A percentile compares a stretch with the other conserved stretches of the same genome.
These are phyloP conservation scores for Stagonosporopsis rhizophila DNA, from an alignment of 2,329 filamentous ascomycete genomes.

Conservation along the genomic window DNA sequence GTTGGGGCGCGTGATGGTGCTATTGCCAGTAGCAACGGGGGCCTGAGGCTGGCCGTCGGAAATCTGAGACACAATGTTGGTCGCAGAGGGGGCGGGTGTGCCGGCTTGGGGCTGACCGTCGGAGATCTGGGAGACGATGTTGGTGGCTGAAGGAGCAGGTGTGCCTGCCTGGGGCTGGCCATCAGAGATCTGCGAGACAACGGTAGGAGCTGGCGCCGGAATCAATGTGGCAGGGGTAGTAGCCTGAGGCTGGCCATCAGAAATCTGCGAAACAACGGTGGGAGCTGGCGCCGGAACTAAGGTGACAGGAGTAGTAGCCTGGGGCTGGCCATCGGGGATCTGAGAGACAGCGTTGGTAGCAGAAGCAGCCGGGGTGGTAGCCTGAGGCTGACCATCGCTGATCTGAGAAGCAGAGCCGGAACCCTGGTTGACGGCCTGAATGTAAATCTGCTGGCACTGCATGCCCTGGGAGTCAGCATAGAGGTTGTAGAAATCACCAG, in stretches of 20 bases:
- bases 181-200: conserved; percentile 40
- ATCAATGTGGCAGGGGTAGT: conserved; percentile 10
- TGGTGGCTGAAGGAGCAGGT: conserved; percentile 11
- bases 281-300: too few relatives aligned
- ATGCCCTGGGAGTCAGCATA: conserved; percentile 74
- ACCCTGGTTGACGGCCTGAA: conserved; percentile 29
- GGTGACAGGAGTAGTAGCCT: conserved; percentile 22
- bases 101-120: conserved; percentile 36
- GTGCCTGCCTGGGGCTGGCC: conserved; percentile 34
- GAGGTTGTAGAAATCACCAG: conserved; percentile 80
- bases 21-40: conserved; percentile 22
- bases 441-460: conserved; percentile 65
- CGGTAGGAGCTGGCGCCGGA: neutral
- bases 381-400: conserved; percentile 37
- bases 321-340: conserved; percentile 31
- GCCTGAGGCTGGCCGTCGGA: conserved; percentile 36
- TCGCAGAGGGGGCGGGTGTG: conserved; percentile 14
- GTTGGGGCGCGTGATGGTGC: conserved; percentile 19
- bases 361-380: conserved; percentile 17
- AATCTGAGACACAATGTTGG: conserved; percentile 33
- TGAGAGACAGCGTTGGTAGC: conserved; percentile 15
- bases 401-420: conserved; percentile 26
- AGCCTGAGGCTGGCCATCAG: conserved; percentile 36
- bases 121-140: conserved; percentile 34
- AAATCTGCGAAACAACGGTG: conserved; percentile 33